These are phyloP conservation scores for Saturnispora ahearnii DNA, from an alignment of 805 yeast genomes.

Conservation along the genomic window DNA sequence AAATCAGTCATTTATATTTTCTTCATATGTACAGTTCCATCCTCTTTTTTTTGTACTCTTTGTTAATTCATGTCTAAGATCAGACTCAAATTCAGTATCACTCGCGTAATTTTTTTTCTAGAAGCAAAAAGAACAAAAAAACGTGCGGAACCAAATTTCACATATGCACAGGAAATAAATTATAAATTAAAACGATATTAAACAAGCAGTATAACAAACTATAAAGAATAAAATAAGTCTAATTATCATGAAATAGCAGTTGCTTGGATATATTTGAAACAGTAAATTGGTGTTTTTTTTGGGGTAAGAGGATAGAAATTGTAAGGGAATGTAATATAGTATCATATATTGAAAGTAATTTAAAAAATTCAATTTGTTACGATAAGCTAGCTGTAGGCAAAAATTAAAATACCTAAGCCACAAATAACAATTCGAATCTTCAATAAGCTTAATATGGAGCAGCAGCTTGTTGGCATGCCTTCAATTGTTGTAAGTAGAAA, in stretches of 20 bases:
- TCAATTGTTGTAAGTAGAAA: constrained; percentile 92
- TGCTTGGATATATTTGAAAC: background rate
- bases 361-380: too few relatives aligned
- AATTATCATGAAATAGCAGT: background rate
- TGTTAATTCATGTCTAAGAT: too few relatives aligned
- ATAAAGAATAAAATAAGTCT: background rate
- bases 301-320: background rate
- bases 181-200: background rate
- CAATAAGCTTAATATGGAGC: constrained; percentile 49
- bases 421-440: too few relatives aligned
- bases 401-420: too few relatives aligned
- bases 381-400: too few relatives aligned
- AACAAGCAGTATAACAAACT: background rate
- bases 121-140: background rate
- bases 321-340: background rate
- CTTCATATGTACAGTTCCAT: background rate
- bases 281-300: background rate
- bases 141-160: background rate
- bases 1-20: background rate
- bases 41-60: too few relatives aligned
- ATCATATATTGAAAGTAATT: background rate
- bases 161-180: background rate
- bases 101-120: background rate
- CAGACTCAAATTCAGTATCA: too few relatives aligned
- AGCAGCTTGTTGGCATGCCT: constrained; percentile 94